These are phyloP conservation scores for Nothopassalora personata DNA, from an alignment of 2,329 filamentous ascomycete genomes.

Conservation along the genomic window DNA sequence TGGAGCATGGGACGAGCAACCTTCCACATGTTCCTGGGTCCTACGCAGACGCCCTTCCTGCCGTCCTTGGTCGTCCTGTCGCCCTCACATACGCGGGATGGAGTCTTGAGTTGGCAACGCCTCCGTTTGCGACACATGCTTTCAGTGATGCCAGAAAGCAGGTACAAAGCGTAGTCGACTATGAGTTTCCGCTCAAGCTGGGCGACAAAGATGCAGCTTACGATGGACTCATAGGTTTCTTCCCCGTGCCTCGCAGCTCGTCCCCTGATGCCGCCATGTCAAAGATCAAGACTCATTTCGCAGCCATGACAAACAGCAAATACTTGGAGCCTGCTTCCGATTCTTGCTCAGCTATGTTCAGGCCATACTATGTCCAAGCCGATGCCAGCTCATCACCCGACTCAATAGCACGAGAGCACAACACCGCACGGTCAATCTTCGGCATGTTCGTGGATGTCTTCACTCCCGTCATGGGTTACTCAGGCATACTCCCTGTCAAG, in stretches of 20 bases:
- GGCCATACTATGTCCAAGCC: neutral
- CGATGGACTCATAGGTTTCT: constrained; percentile 11
- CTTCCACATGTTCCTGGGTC: constrained; percentile 30
- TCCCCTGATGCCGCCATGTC: neutral
- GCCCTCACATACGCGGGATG: constrained; percentile 40
- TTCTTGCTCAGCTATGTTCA: too few relatives aligned
- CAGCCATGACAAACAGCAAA: neutral
- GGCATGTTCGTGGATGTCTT: constrained; percentile 5
- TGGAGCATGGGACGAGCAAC: too few relatives aligned
- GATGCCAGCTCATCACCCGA: neutral
- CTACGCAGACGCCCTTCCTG: constrained; percentile 36
- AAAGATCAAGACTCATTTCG: neutral
- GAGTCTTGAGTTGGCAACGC: constrained; percentile 34
- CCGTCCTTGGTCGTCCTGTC: constrained; percentile 39
- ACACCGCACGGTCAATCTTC: neutral
- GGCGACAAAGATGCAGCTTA: constrained; percentile 7
- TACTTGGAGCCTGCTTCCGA: neutral
- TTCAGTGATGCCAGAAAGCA: neutral
- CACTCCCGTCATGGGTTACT: constrained; percentile 4
- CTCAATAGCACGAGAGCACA: neutral
- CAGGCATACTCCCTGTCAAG: constrained; percentile 8
- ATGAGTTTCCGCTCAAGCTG: constrained; percentile 7
- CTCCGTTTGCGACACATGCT: neutral
- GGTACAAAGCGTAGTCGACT: neutral
- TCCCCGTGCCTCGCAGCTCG: neutral